Conservation (phyloP, 441 rosid genomes). For the Metrosideros polymorpha region DNA sequence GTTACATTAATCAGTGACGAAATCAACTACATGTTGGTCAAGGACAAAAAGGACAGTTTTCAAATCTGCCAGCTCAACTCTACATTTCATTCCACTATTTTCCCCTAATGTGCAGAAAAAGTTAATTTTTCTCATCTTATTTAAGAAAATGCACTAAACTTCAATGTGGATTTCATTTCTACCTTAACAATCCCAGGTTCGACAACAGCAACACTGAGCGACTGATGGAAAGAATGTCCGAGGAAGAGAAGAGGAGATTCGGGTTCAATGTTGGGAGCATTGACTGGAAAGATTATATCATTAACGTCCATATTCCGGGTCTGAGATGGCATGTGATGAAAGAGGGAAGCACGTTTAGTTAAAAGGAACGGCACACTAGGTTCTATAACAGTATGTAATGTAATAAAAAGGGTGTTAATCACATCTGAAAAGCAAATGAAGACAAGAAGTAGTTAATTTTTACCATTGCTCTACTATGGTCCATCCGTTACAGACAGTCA, state of each 20-base stretch:
- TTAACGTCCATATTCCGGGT: slow-evolving; percentile 76
- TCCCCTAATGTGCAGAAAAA: not conserved
- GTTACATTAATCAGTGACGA: not conserved
- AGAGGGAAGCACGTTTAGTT: slow-evolving; percentile 28
- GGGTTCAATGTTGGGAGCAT: slow-evolving; percentile 67
- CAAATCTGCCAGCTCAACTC: not conserved
- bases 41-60: not conserved
- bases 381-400: not conserved
- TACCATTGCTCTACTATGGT: not conserved
- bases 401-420: not conserved
- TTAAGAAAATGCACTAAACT: not conserved
- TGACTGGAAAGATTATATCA: slow-evolving; percentile 79
- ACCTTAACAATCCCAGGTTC: slow-evolving; percentile 33
- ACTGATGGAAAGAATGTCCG: slow-evolving; percentile 73
- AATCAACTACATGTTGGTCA: not conserved
- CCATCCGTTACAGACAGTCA: not conserved
- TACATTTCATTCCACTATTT: not conserved
- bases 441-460: not conserved
- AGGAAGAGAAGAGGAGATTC: slow-evolving; percentile 56
- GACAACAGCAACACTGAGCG: slow-evolving; percentile 72
- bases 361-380: not conserved
- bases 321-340: slow-evolving; percentile 73
- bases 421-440: not conserved
- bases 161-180: not conserved
- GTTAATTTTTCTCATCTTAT: not conserved